phyloP scores from a whole-genome alignment of 1,284 basidiomycete species.

The Grifola frondosa region DNA sequence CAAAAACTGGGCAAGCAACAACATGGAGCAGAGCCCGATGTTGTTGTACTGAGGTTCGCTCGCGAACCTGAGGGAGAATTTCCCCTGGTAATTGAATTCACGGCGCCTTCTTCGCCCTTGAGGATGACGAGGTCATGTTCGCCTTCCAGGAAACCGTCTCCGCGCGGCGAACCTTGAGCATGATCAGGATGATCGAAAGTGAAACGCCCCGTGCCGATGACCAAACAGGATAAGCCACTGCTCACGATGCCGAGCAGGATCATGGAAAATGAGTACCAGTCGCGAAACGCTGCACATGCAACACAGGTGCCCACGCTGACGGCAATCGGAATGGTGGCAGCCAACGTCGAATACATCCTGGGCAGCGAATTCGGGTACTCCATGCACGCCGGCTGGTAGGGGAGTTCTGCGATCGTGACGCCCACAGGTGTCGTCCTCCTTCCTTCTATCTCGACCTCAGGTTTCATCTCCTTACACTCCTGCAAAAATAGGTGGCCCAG shows the following conservation, averaged over 20 bases:
- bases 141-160: conserved; percentile 11
- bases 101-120: conserved; percentile 13
- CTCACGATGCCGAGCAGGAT: conserved; percentile 16
- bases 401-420: conserved; percentile 12
- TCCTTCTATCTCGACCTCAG: not conserved
- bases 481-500: conserved; percentile 12
- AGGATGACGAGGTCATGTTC: conserved; percentile 11
- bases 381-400: not conserved
- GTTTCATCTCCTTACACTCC: conserved; percentile 6
- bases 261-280: conserved; percentile 15
- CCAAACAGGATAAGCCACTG: conserved; percentile 13
- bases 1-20: conserved; percentile 19
- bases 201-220: conserved; percentile 13
- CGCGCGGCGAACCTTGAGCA: conserved; percentile 7
- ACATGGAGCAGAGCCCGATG: conserved; percentile 14
- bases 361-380: not conserved
- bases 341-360: not conserved
- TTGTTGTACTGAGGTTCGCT: conserved; percentile 10
- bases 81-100: conserved; percentile 17
- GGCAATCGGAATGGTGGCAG: conserved; percentile 12
- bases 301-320: conserved; percentile 9
- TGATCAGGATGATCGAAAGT: conserved; percentile 9
- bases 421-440: conserved; percentile 2
- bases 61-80: conserved; percentile 12
- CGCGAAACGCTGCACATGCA: conserved; percentile 5